A percentile compares a stretch with the other conserved stretches of the same genome.
These are phyloP conservation scores for Leptomonas seymouri DNA, from an alignment of 208 protist genomes.

Conservation along the genomic window DNA sequence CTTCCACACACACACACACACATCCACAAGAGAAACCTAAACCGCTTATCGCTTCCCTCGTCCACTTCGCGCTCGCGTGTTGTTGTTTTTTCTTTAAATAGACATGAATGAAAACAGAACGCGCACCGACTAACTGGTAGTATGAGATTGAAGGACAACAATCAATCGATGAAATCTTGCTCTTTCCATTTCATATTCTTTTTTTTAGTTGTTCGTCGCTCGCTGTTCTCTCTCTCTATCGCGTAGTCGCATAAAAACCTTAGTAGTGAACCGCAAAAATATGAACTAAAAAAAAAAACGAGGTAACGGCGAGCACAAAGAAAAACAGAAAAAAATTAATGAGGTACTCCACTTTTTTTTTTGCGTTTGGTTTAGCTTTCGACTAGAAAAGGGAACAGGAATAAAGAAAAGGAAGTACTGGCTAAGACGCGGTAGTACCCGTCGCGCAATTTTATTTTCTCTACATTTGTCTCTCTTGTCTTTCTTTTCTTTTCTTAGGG, in stretches of 20 bases:
- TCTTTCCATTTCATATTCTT: neutral
- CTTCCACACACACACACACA: neutral
- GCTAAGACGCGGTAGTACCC: neutral
- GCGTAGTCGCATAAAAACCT: conserved; percentile 5
- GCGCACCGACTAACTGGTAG: neutral
- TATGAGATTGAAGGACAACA: neutral
- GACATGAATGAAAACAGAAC: conserved; percentile 1
- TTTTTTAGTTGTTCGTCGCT: neutral
- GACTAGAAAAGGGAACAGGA: neutral
- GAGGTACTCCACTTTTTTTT: no score
- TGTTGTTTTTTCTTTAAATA: neutral
- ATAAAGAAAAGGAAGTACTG: neutral
- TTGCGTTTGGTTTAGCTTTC: neutral
- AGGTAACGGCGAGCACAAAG: neutral
- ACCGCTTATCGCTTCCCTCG: conserved; percentile 2
- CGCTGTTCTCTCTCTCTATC: neutral
- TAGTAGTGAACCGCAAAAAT: no score
- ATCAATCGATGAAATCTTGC: neutral
- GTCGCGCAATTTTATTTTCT: neutral
- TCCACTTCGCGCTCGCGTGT: neutral
- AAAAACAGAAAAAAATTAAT: conserved; percentile 2
- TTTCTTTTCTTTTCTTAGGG: neutral
- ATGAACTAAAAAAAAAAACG: neutral
- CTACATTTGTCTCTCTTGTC: neutral
- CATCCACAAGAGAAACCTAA: conserved; percentile 3